These are phyloP conservation scores for Eucalyptus tenuipes DNA, from an alignment of 345 rosid species.

Conservation along the genomic window DNA sequence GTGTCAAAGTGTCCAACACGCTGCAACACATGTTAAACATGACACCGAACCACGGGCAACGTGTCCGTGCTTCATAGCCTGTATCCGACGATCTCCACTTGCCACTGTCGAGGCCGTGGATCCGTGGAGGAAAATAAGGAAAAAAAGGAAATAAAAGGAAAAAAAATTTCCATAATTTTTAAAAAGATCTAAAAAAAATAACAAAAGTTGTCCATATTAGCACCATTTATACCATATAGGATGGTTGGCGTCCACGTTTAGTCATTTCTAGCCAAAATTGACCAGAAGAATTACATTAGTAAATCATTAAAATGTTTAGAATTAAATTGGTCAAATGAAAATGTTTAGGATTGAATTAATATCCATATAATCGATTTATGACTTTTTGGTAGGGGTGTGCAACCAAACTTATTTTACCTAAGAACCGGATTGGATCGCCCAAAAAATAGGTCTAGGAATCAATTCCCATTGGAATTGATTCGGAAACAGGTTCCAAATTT, in stretches of 20 bases:
- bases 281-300: not conserved
- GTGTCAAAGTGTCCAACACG: too few relatives aligned
- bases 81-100: not conserved
- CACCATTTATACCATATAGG: accelerated
- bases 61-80: too few relatives aligned
- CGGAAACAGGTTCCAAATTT: too few relatives aligned
- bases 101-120: accelerated
- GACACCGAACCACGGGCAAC: too few relatives aligned
- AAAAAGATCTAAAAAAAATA: not conserved
- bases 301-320: not conserved
- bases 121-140: not conserved
- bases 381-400: not conserved
- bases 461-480: too few relatives aligned
- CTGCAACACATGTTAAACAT: too few relatives aligned
- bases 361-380: not conserved
- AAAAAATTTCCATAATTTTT: not conserved
- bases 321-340: not conserved
- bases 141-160: not conserved
- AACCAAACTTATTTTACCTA: too few relatives aligned
- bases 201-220: not conserved
- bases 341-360: not conserved
- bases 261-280: too few relatives aligned
- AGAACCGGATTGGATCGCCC: too few relatives aligned
- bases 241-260: not conserved
- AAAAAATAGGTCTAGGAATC: too few relatives aligned